Evolutionary conservation across 768 basidiomycete species (phyloP), one percentile per base, ranked within the genome.

Genomic region (Leccinum subtestaceum): DNA sequence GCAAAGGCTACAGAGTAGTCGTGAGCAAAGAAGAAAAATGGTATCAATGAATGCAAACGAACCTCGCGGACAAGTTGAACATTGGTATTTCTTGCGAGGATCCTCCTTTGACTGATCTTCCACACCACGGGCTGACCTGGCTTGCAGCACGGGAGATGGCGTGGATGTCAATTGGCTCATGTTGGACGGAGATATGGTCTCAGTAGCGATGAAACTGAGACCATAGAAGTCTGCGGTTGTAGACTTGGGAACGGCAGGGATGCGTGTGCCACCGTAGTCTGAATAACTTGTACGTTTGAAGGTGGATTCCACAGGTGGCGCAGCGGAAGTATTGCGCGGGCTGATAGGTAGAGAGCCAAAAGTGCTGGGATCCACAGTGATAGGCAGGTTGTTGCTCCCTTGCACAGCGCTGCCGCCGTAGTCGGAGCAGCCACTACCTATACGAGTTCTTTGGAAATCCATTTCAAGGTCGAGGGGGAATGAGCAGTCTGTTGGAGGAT

Each of bases 51-150:
- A 45, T 47, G 31, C 15, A 58, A 40, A 60, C 73, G 1, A 60
- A 92, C 91, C 84, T 76, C 91, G 79, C 19, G 87, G 86, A 70
- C 92, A 94, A 27, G 78, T 79, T 11, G 81, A 72, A 67, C 92
- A 94, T 66, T 83, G 86, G 70, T 92, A 92, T 67, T 88, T 91
- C 74, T 87, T 89, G 68, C 88, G 84, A 9, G 86, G 81, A 61
- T 91, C 90, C 15, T 78, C 78, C 64, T 82, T 84, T 43, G 70
- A 67, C 19, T 75, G 73, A 31, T 84, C 83, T 21, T 83, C 70
- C 25, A 70, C 57, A 51, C 70, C 67, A 13, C 77, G 75, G 31
- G 78, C 72, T 19, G 79, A 70, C 53, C 72, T 67, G 15, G 74
- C 64, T 50, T 71, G 59, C 17, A 79, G 74, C 10, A 79, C 75